Conservation (phyloP, 768 basidiomycete genomes). For the Suillus luteus region DNA sequence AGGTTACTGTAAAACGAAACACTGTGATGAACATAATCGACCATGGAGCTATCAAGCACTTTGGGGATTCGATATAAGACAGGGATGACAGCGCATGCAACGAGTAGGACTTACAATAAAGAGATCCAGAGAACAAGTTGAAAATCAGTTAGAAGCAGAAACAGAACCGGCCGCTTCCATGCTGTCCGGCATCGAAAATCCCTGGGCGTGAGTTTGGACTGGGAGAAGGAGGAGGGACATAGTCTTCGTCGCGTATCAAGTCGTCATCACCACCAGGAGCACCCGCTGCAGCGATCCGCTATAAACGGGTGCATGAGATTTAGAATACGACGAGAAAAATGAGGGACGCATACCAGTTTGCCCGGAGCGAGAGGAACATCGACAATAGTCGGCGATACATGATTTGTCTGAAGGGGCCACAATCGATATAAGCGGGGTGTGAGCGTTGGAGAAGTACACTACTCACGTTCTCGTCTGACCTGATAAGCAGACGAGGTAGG, state of each 20-base stretch:
- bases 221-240: background rate
- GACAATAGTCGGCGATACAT: background rate
- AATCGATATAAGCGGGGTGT: background rate
- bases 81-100: background rate
- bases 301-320: background rate
- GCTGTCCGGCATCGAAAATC: background rate
- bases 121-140: background rate
- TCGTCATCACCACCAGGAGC: background rate
- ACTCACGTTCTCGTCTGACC: background rate
- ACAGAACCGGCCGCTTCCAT: background rate
- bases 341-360: background rate
- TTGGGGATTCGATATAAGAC: too few relatives aligned
- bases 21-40: too few relatives aligned
- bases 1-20: too few relatives aligned
- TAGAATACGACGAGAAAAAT: background rate
- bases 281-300: background rate
- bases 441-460: background rate
- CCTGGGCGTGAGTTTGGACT: background rate
- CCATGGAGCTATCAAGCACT: too few relatives aligned
- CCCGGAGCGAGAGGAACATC: background rate
- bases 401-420: background rate
- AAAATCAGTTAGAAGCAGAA: slow-evolving; percentile 11
- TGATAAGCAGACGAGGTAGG: background rate
- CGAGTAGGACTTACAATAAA: background rate
- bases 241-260: background rate